Evolutionary conservation across 768 basidiomycete genomes (phyloP), one percentile per base, ranked within the genome.

Genomic region (Psilocybe cubensis): DNA sequence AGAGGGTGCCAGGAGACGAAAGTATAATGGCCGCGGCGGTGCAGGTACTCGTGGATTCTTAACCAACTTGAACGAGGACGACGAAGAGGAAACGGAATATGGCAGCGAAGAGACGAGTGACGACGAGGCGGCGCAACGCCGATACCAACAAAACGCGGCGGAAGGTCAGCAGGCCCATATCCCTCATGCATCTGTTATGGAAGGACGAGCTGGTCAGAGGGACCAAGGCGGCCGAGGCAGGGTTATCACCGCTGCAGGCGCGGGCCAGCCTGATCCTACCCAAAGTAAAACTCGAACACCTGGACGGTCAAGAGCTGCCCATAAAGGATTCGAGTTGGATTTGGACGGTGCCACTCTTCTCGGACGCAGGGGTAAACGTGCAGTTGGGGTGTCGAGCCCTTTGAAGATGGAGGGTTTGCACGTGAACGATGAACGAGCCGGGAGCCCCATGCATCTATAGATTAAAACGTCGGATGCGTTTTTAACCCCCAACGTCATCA

Each of bases 51-150:
- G 86, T 49, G 91, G 91, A 3, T 92, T 91, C 78, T 74, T 98
- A 20, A 81, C 80, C 8, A 93, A 90, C 4, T 80, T 99, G 61
- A 97, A 98, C 71, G 97, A 98, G 67, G 95, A 94, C 52, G 95
- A 96, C 55, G 96, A 98, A 68, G 76, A 78, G 3, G 87, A 82
- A 14, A 86, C 81, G 6, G 62, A 60, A n/a, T 42, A 59, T 11
- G 54, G 58, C 42, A 63, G 59, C n/a, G 64, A 67, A n/a, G 68
- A 79, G n/a, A 65, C 88, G 9, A 69, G 79, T 18, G 68, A 89
- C 12, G 81, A 84, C n/a, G 79, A 83, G 20, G 81, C 71, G n/a
- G 57, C 48, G 9, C 69, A 73, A 21, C 42, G 25, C 25, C 31
- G 50, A 21, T 54, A 56, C 29, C 56, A 57, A n/a, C 31, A 54